Base-by-base conservation (phyloP, 1,284 basidiomycete genomes). In the Ganoderma boninense region DNA sequence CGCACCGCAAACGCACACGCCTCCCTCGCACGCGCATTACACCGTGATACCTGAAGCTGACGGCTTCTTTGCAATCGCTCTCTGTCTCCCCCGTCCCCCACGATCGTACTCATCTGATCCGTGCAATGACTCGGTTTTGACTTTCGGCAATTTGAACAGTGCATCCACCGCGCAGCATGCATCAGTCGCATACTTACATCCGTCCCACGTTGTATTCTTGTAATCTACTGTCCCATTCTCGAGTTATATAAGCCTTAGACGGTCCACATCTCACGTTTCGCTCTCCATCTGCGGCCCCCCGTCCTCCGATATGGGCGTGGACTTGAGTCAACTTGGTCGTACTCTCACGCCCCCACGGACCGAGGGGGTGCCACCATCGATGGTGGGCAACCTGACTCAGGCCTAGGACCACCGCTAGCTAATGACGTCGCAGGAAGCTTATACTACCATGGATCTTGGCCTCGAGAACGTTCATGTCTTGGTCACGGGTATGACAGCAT, bases 381-480 rank as follows among this genome's bases (percentile, higher is more conserved):
- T 60, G 43, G 35, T 35, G 38, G 38, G 20, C 35, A 29, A 29
- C 14, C 42, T 46, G 46, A 35, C 43, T 35, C 56, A 32, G 29
- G 29, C 29, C 29, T 13, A 60, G n/a, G 54, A 60, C 67, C 67
- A 64, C 62, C 26, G 57, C 38, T 16, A 59, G n/a, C 3, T 18
- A 40, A 16, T 6, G 6, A 20, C 54, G 14, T 4, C 32, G 11
- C n/a, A 6, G 32, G 3, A 23, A 4, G 26, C 29, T 20, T 26
- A n/a, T 4, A 42, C 10, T 11, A 32, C 23, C 5, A 81, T 82
- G 81, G 79, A 82, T 74, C 73, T 83, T n/a, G 78, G 78, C 40
- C 70, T 83, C 46, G 69, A 80, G 38, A 75, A 75, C 59, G 79
- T 80, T 4, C 80, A 81, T 72, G 82, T 82, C 23, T 75, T 83